Percentiles rank a stretch among this genome's conserved stretches.
phyloP scores from a whole-genome alignment of 257 asterid genomes.

The Leptodermis oblonga region DNA sequence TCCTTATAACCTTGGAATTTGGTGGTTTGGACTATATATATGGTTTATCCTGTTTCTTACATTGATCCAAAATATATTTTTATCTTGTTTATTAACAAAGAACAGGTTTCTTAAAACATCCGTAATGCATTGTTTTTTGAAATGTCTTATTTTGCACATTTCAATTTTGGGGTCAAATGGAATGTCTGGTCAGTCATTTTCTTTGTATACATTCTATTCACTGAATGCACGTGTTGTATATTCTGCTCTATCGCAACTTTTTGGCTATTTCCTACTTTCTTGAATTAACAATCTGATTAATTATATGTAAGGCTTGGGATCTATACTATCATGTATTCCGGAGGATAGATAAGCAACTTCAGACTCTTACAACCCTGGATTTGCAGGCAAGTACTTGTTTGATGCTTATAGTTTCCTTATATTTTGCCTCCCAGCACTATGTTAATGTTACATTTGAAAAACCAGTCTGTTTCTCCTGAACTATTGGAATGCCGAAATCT shows the following conservation, averaged over 20 bases:
- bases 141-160: neutral
- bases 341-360: conserved; percentile 97
- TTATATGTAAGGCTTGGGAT: conserved; percentile 88
- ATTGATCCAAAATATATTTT: too few relatives aligned
- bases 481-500: conserved; percentile 82
- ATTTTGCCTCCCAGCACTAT: conserved; percentile 12
- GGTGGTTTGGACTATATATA: too few relatives aligned
- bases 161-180: neutral
- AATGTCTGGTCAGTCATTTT: too few relatives aligned
- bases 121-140: too few relatives aligned
- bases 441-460: conserved; percentile 21
- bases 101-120: too few relatives aligned
- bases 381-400: conserved; percentile 72
- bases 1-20: too few relatives aligned
- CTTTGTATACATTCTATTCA: too few relatives aligned
- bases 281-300: neutral
- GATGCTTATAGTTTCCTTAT: conserved; percentile 11
- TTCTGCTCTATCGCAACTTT: too few relatives aligned
- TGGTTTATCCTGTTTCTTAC: too few relatives aligned
- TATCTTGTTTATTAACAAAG: too few relatives aligned
- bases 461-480: conserved; percentile 94
- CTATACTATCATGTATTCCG: conserved; percentile 89
- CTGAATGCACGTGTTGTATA: too few relatives aligned
- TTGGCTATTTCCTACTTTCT: too few relatives aligned
- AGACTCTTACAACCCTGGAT: conserved; percentile 86